Base-by-base conservation (phyloP, 352 stramenopile species). In the Globisporangium lucens region DNA sequence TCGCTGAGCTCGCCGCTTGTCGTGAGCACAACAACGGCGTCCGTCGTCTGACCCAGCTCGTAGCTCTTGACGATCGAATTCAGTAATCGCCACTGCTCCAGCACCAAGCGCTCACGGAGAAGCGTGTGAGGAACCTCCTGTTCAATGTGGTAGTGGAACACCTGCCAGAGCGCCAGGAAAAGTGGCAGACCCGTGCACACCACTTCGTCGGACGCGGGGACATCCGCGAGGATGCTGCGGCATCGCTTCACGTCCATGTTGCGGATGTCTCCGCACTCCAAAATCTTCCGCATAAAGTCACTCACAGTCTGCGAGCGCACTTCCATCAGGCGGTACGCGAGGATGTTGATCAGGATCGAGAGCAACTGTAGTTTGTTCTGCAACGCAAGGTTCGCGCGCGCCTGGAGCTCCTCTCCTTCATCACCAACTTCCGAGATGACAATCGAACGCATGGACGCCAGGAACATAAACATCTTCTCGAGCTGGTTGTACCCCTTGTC, bases 401-500 rank as follows among this genome's bases (percentile, higher is more conserved):
- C 78, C 36, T 81, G 47, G 20, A 67, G 53, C 8, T 63, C 49
- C 22, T 65, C 43, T 6, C 38, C 33, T 5, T 65, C 56, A 35
- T 76, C 58, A 20, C 38, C 22, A 53, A 41, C 65, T 4, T 85
- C 76, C 22, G 82, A 77, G 17, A 77, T 81, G 35, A 94, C 75
- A 65, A 94, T 89, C 17, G 83, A 85, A 20, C 83, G 82, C 83
- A 94, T 89, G n/a, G 83, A 89, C 33, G 84, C 74, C 66, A 94
- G 59, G 57, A 94, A 92, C 70, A 83, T 70, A 57, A 95, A 93
- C 85, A 95, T 95, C 61, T 91, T 91, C 72, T 93, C 77, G 6
- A 95, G 78, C 62, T 93, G 85, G 69, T 89, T 91, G 83, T 93
- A 95, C n/a, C 87, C 87, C 60, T 95, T 95, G 72, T 95, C 82